A percentile compares a stretch with the other conserved stretches of the same genome.
These are phyloP conservation scores for Purpureocillium lavendulum DNA, from an alignment of 2,329 filamentous ascomycete genomes.

Conservation along the genomic window DNA sequence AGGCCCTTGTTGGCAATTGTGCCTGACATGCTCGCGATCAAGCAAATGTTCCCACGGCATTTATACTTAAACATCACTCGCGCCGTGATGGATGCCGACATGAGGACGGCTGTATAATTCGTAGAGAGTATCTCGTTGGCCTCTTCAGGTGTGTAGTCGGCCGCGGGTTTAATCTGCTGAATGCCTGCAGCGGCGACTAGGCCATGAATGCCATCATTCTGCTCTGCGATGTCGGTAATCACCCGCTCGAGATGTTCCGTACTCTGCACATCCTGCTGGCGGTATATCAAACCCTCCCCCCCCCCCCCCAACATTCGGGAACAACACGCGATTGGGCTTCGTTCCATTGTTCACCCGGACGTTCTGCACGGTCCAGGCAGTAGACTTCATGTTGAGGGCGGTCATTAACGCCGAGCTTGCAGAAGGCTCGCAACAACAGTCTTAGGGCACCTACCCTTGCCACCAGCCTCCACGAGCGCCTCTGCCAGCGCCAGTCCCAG, in stretches of 20 bases:
- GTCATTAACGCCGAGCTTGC: background rate
- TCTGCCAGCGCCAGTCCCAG: conserved; percentile 68
- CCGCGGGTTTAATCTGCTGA: conserved; percentile 58
- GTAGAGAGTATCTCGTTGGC: conserved; percentile 59
- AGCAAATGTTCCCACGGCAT: conserved; percentile 44
- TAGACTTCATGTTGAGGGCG: too few relatives aligned
- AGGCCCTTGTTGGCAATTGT: conserved; percentile 49
- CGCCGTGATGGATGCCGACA: conserved; percentile 26
- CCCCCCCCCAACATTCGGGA: too few relatives aligned
- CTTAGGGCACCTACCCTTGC: conserved; percentile 41
- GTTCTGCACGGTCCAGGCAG: conserved; percentile 43
- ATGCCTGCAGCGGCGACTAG: conserved; percentile 61
- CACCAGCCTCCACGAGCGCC: conserved; percentile 66
- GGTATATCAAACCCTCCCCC: too few relatives aligned
- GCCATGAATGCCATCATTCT: conserved; percentile 56
- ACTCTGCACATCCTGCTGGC: too few relatives aligned
- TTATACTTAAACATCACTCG: conserved; percentile 49
- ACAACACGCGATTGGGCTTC: conserved; percentile 29
- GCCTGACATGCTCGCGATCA: conserved; percentile 50
- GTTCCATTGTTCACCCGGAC: conserved; percentile 49
- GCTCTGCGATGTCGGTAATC: too few relatives aligned
- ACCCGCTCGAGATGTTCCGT: too few relatives aligned
- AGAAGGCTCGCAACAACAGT: background rate
- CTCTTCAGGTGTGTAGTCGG: conserved; percentile 53
- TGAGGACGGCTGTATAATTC: conserved; percentile 51